Conservation (phyloP, 2,329 filamentous ascomycete genomes). For the Ceratocystis cacaofunesta region DNA sequence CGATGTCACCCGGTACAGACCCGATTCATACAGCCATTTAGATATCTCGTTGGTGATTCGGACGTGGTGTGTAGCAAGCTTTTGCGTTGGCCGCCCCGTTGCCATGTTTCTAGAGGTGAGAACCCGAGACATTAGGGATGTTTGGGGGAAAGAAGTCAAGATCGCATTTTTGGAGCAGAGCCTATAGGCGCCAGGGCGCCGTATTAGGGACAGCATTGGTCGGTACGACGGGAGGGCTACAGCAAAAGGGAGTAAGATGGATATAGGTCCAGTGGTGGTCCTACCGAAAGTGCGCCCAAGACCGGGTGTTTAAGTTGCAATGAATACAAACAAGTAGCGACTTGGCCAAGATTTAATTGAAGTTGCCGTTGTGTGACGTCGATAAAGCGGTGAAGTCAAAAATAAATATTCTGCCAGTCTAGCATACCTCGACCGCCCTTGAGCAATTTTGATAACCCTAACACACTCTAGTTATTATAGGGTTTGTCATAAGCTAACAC, state of each 20-base stretch:
- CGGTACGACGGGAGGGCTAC: background rate
- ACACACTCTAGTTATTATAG: accelerated
- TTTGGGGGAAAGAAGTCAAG: background rate
- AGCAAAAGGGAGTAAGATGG: background rate
- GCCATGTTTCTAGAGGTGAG: background rate
- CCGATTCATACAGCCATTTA: constrained; percentile 9
- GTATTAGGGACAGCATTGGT: constrained; percentile 4
- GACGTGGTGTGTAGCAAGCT: background rate
- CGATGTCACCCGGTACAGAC: constrained; percentile 9
- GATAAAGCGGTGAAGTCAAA: background rate
- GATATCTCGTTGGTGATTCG: background rate
- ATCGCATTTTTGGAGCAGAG: background rate
- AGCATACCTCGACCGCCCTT: background rate
- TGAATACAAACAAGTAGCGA: background rate
- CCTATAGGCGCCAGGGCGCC: constrained; percentile 3
- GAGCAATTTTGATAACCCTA: background rate
- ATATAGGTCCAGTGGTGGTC: background rate
- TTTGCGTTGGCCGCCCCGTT: background rate
- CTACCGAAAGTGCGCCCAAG: too few species aligned
- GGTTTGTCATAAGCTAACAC: background rate
- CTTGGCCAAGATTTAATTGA: background rate
- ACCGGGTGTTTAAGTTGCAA: too few species aligned
- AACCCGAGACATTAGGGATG: too few species aligned
- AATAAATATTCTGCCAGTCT: background rate
- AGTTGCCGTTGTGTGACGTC: background rate